Percentiles rank a stretch among this genome's conserved stretches.
Evolutionary conservation across 139 green algal species (phyloP).

Genomic region (Micractinium conductrix): DNA sequence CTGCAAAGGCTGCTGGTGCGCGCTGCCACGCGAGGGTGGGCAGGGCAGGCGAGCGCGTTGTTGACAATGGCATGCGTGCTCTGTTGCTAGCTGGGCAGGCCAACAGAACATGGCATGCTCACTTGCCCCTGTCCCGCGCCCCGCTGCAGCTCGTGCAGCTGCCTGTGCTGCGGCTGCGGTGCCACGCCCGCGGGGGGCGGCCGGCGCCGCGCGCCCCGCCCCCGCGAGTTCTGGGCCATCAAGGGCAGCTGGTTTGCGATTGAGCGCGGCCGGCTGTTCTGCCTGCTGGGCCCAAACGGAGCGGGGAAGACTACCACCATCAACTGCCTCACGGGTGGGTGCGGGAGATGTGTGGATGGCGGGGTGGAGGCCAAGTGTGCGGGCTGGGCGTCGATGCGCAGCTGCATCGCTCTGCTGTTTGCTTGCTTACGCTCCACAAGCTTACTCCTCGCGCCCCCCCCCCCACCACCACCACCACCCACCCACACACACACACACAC

Average conservation of each 20-base stretch:
- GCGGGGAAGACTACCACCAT: constrained; percentile 91
- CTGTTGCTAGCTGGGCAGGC: too few species aligned
- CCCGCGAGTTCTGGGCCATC: constrained; percentile 77
- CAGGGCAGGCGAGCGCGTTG: too few species aligned
- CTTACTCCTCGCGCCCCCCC: too few species aligned
- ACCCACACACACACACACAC: too few species aligned
- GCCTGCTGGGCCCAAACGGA: constrained; percentile 80
- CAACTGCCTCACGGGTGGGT: constrained; percentile 83
- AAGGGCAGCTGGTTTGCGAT: constrained; percentile 86
- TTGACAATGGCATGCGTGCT: too few species aligned
- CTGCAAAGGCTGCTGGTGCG: too few species aligned
- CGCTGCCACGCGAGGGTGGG: too few species aligned
- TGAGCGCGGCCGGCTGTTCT: constrained; percentile 80
- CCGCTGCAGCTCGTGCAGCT: background rate
- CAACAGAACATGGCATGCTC: too few species aligned
- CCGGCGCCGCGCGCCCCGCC: background rate
- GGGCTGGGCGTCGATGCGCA: background rate
- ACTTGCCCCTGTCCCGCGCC: background rate
- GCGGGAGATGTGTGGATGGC: background rate
- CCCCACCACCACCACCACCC: too few species aligned
- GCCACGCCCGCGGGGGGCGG: background rate
- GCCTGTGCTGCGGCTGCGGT: background rate
- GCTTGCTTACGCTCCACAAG: too few species aligned
- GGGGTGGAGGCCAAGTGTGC: background rate
- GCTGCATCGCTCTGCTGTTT: too few species aligned